A percentile compares a stretch with the other conserved stretches of the same genome.
These are phyloP conservation scores for Fusarium pseudonygamai DNA, from an alignment of 2,329 filamentous ascomycete genomes.

Conservation along the genomic window DNA sequence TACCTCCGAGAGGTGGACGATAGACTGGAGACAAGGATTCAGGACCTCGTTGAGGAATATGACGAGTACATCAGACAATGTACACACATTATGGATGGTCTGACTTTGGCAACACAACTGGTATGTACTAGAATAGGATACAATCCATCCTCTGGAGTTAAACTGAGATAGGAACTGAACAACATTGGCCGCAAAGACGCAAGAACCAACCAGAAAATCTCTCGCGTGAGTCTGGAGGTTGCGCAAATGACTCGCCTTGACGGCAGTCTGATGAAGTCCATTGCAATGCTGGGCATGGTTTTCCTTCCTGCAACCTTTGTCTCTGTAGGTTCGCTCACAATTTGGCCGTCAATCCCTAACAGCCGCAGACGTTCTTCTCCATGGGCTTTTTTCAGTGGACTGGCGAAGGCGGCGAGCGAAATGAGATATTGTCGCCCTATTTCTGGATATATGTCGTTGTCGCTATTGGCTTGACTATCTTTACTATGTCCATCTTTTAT, in stretches of 20 bases:
- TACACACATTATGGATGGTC: neutral
- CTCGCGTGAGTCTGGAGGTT: neutral
- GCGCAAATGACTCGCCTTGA: neutral
- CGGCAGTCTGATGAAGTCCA: neutral
- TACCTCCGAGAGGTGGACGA: neutral
- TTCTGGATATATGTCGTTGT: too few species aligned
- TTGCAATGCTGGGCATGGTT: constrained; percentile 1
- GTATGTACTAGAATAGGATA: neutral
- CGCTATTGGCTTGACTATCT: too few species aligned
- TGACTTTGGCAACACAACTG: neutral
- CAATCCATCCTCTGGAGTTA: too few species aligned
- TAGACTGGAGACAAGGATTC: neutral
- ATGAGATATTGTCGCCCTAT: too few species aligned
- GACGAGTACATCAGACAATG: constrained; percentile 7
- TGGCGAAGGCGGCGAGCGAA: too few species aligned
- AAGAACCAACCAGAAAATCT: neutral
- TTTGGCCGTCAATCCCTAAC: neutral
- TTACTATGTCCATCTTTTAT: too few species aligned
- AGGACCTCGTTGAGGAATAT: neutral
- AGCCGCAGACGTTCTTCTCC: neutral
- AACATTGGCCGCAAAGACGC: neutral
- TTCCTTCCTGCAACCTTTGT: constrained; percentile 7
- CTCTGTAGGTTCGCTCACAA: neutral
- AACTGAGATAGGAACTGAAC: neutral
- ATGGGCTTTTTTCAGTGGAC: constrained; percentile 18